These are phyloP conservation scores for Peribolospora kevripleyi DNA, from an alignment of 768 basidiomycete species.

Conservation along the genomic window DNA sequence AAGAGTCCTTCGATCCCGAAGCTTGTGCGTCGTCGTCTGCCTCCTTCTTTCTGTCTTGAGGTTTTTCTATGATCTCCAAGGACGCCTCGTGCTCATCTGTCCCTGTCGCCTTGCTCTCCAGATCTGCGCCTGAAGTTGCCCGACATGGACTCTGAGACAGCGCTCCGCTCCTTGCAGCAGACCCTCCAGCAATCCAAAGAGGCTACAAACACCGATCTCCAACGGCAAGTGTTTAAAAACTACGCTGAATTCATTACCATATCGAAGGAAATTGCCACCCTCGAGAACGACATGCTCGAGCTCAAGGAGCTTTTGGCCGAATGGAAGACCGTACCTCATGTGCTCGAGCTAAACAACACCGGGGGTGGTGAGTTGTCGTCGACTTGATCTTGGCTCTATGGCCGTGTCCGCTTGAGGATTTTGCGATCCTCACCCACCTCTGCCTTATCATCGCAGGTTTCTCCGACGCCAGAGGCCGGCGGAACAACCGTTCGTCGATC, in stretches of 20 bases:
- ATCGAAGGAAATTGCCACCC: conserved; percentile 83
- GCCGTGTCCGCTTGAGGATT: no score
- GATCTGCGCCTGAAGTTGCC: neutral
- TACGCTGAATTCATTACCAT: conserved; percentile 92
- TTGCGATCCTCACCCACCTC: neutral
- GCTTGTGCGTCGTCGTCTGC: conserved; percentile 38
- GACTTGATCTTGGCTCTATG: conserved; percentile 20
- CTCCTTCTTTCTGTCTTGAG: neutral
- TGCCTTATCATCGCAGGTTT: conserved; percentile 13
- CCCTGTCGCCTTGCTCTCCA: neutral
- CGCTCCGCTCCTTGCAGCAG: neutral
- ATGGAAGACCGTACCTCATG: conserved; percentile 85
- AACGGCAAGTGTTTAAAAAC: conserved; percentile 24
- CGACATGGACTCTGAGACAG: conserved; percentile 2
- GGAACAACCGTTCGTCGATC: conserved; percentile 58
- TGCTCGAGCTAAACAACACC: conserved; percentile 48
- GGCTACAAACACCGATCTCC: neutral
- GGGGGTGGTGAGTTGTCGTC: conserved; percentile 30
- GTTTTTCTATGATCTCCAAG: conserved; percentile 54
- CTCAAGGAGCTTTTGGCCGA: conserved; percentile 81
- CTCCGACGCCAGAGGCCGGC: conserved; percentile 23
- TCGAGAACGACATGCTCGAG: conserved; percentile 95
- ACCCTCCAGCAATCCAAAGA: neutral
- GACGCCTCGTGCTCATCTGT: conserved; percentile 17
- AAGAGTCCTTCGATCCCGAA: conserved; percentile 66